phyloP scores from a whole-genome alignment of 1,284 basidiomycete species.

The Ceratobasidium sp. region DNA sequence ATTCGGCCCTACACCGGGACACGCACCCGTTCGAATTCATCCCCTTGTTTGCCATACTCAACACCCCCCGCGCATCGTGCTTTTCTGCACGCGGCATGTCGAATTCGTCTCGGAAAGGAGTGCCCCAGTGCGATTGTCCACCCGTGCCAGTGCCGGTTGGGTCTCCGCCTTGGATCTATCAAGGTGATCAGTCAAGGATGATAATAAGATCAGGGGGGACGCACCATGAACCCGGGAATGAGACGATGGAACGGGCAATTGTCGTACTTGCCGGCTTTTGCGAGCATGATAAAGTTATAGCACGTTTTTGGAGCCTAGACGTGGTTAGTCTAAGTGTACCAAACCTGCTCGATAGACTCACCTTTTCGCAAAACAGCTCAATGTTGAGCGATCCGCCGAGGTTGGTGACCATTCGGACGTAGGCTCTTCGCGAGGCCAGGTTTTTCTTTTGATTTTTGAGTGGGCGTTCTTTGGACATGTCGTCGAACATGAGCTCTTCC shows the following conservation, averaged over 20 bases:
- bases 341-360: slow-evolving; percentile 44
- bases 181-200: not conserved
- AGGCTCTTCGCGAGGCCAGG: slow-evolving; percentile 84
- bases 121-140: slow-evolving; percentile 93
- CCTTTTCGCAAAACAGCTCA: slow-evolving; percentile 91
- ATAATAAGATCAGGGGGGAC: slow-evolving; percentile 42
- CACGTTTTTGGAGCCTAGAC: slow-evolving; percentile 92
- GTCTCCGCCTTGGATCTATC: slow-evolving; percentile 91
- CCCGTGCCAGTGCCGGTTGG: slow-evolving; percentile 95
- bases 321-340: not conserved
- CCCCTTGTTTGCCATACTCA: slow-evolving; percentile 95
- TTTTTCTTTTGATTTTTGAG: slow-evolving; percentile 92
- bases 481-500: slow-evolving; percentile 94
- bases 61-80: slow-evolving; percentile 77
- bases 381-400: slow-evolving; percentile 86
- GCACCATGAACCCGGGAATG: slow-evolving; percentile 96
- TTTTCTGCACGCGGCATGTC: slow-evolving; percentile 83
- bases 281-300: slow-evolving; percentile 96
- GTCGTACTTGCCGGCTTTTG: slow-evolving; percentile 88
- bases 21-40: slow-evolving; percentile 78
- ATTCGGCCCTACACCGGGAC: not conserved
- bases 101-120: slow-evolving; percentile 93
- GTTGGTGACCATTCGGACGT: slow-evolving; percentile 89
- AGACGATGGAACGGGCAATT: slow-evolving; percentile 89
- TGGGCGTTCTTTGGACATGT: slow-evolving; percentile 75